Conservation (phyloP, 1,284 basidiomycete species). For the Phaffia rhodozyma region DNA sequence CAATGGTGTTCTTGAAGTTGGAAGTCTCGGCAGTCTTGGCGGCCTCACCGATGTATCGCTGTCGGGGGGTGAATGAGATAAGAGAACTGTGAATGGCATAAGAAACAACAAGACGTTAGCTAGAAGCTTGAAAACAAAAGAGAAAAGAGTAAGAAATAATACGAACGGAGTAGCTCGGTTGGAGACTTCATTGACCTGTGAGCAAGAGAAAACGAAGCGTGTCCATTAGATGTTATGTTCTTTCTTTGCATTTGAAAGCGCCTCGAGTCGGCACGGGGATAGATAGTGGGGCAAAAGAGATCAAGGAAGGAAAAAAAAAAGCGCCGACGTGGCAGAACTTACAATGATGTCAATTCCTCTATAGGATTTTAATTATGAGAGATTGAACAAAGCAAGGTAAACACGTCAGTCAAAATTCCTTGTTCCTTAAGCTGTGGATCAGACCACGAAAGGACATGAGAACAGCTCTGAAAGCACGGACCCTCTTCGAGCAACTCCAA, state of each 20-base stretch:
- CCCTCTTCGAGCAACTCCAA: slow-evolving; percentile 73
- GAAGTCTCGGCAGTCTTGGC: slow-evolving; percentile 96
- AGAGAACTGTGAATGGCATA: slow-evolving; percentile 51
- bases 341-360: slow-evolving; percentile 86
- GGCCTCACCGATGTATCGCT: slow-evolving; percentile 76
- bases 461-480: not conserved
- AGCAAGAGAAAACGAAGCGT: slow-evolving; percentile 16
- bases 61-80: slow-evolving; percentile 78
- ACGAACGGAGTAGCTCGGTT: slow-evolving; percentile 84
- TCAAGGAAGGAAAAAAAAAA: not conserved
- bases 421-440: not conserved
- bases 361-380: slow-evolving; percentile 16
- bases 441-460: not conserved
- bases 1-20: slow-evolving; percentile 91
- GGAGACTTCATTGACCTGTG: slow-evolving; percentile 71
- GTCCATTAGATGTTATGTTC: not conserved
- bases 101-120: not conserved
- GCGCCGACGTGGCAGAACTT: not conserved
- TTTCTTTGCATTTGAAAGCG: no score
- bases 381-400: no score
- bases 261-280: no score
- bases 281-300: not conserved
- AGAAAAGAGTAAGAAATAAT: not conserved
- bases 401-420: no score
- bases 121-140: slow-evolving; percentile 1